A percentile compares a stretch with the other conserved stretches of the same genome.
Evolutionary conservation across 768 basidiomycete species (phyloP).

Genomic region (Mycena metata): DNA sequence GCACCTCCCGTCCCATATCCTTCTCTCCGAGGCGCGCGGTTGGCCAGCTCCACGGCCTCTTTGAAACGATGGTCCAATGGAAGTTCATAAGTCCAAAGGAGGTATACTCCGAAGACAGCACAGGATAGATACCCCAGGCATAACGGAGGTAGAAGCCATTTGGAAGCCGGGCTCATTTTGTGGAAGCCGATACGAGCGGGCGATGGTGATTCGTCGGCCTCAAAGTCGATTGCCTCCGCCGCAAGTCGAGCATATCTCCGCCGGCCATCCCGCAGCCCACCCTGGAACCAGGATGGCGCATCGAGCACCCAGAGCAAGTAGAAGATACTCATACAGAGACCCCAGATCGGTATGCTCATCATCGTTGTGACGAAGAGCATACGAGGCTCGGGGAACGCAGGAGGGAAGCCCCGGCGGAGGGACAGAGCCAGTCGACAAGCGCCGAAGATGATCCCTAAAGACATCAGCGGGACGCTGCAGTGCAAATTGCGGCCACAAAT

Average conservation of each 20-base stretch:
- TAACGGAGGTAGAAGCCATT: neutral
- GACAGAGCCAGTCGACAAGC: too few species aligned
- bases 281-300: neutral
- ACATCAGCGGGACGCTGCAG: too few species aligned
- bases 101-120: slow-evolving; percentile 4
- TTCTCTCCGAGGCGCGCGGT: neutral
- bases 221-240: neutral
- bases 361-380: neutral
- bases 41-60: slow-evolving; percentile 2
- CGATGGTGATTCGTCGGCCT: neutral
- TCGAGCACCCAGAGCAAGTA: neutral
- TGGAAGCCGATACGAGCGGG: neutral
- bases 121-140: neutral
- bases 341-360: slow-evolving; percentile 7
- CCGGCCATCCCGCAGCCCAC: neutral
- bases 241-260: neutral
- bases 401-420: neutral
- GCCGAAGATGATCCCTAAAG: too few species aligned
- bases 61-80: slow-evolving; percentile 17
- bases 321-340: neutral
- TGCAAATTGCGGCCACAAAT: too few species aligned
- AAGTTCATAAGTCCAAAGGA: slow-evolving; percentile 5
- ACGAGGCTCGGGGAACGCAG: neutral
- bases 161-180: neutral
- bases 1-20: slow-evolving; percentile 8